Base-by-base conservation (phyloP, 805 yeast species). In the Pachysolen tannophilus region DNA sequence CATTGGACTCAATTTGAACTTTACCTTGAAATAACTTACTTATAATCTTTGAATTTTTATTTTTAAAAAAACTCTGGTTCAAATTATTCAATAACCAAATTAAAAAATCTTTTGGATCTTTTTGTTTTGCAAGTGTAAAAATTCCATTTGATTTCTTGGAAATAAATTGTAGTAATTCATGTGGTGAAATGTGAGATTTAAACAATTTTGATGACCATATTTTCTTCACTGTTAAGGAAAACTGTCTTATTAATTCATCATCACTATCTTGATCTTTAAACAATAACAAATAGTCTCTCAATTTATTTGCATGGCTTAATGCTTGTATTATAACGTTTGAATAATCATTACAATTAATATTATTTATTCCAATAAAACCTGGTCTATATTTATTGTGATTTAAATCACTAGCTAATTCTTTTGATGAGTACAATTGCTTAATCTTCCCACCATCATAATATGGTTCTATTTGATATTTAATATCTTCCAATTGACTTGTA, bases 321-420 rank as follows among this genome's bases (percentile, higher is more conserved):
- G 67, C 47, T 40, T 75, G 81, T 8, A 82, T 38, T 0, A 78
- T 49, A 1, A 72, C 82, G 44, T 77, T 80, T 23, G 75, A 52
- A 47, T 76, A 75, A 39, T 71, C 78, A 41, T 68, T 72, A 7
- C 51, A 51, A 26, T 65, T 61, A 28, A 69, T 58, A 43, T 75
- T 73, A 50, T 72, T 78, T 36, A 83, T 44, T 0, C 90, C 87
- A 21, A 82, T 61, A 44, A 63, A 78, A 0, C 94, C 92, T 2
- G 78, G 78, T 5, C 51, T 43, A 46, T 81, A 83, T 3, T 50
- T 34, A 13, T 61, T 57, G 8, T 65, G 65, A 27, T 58, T 50
- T 11, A 11, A 11, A 11, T 11, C 10, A 5, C 13, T 23, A 14
- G 10, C 5, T 11, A 11, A 5, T 5, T 11, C 13, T 26, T 77